Base-by-base conservation (phyloP, 2,329 filamentous ascomycete genomes). In the Fusarium equiseti region DNA sequence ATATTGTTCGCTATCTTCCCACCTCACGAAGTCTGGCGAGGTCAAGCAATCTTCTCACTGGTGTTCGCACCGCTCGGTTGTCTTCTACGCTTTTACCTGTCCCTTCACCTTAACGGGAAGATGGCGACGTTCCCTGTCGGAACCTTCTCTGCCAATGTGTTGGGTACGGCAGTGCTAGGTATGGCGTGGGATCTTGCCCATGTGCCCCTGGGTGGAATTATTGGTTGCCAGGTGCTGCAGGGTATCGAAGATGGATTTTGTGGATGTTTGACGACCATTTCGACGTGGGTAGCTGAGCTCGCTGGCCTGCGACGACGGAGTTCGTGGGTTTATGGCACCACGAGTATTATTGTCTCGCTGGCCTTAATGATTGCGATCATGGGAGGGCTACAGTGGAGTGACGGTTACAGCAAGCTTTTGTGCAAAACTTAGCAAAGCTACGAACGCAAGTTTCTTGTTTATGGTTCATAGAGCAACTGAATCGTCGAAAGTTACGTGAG, bases 61-160 rank as follows among this genome's bases (percentile, higher is more conserved):
- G 89, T 94, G 4, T 96, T 98, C 74, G 92, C 94, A 2, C 95
- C 95, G 0, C 72, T 93, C 0, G 95, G 95, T 0, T 95, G 92
- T 72, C 80, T 97, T 0, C 77, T 86, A 0, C 88, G 95, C 6
- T 97, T 92, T 81, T 95, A 94, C 77, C 79, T 88, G 2, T 92
- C 92, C 1, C 77, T 92, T 9, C 79, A 83, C 26, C 86, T 97
- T n/a, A 98, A 98, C 74, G 83, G 87, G 0, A 84, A 88, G 22
- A 72, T 89, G 0, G 79, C 89, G 0, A 82, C 86, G 0, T 98
- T 98, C 72, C 95, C 95, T 0, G 79, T 98, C 0, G 95, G 95
- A 4, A 98, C 95, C 0, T 97, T 98, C 74, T 81, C 83, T 1
- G 93, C 92, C 29, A 98, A 98, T 75, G 84, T 97, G 7, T 78